Percentiles rank a stretch among this genome's conserved stretches.
These are phyloP conservation scores for Rhizophagus sp. DNA, from an alignment of 192 early-diverging fungal genomes.

Conservation along the genomic window DNA sequence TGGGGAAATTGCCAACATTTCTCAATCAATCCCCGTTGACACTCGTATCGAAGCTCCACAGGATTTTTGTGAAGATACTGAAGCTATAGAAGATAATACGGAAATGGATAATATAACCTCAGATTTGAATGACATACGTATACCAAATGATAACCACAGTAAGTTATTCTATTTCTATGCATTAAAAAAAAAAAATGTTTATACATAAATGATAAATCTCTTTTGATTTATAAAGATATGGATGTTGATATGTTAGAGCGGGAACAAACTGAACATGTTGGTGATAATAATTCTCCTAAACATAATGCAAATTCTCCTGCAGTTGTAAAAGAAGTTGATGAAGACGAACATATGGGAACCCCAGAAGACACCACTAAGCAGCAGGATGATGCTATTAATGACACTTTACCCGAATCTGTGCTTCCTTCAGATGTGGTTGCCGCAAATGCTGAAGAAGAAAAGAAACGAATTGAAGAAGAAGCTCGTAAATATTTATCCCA, in stretches of 20 bases:
- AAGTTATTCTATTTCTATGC: background rate
- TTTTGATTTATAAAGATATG: background rate
- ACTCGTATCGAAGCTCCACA: background rate
- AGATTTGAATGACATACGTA: background rate
- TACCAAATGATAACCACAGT: background rate
- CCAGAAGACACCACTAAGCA: conserved; percentile 19
- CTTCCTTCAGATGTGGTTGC: conserved; percentile 25
- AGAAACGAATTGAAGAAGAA: conserved; percentile 55
- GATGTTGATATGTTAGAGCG: conserved; percentile 24
- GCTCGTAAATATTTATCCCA: conserved; percentile 65
- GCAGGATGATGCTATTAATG: conserved; percentile 24
- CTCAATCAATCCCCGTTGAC: conserved; percentile 20
- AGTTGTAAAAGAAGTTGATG: conserved; percentile 34
- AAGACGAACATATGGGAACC: conserved; percentile 31
- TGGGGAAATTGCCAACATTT: conserved; percentile 65
- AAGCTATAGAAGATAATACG: conserved; percentile 35
- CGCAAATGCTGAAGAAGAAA: conserved; percentile 35
- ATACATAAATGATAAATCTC: background rate
- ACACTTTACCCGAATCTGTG: conserved; percentile 30
- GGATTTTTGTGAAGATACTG: conserved; percentile 11
- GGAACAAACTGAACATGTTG: conserved; percentile 2
- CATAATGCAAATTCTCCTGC: conserved; percentile 1
- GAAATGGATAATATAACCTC: conserved; percentile 32
- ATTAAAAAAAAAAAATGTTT: background rate
- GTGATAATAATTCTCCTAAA: background rate